phyloP scores from a whole-genome alignment of 768 basidiomycete species.

The Lentinula sp. region DNA sequence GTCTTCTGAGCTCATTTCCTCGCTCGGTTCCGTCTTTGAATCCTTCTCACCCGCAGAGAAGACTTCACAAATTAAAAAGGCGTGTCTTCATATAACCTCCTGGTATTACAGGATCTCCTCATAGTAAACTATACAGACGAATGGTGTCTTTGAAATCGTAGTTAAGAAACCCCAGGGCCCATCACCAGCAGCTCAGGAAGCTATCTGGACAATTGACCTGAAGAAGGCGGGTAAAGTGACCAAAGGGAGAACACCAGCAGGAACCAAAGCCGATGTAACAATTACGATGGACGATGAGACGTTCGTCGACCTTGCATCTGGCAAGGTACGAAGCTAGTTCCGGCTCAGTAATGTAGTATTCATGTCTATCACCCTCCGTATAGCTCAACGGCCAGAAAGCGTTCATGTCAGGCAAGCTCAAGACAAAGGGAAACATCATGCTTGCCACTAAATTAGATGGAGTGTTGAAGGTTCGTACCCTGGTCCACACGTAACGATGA shows the following conservation, averaged over 20 bases:
- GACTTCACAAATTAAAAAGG: slow-evolving; percentile 72
- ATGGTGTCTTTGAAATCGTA: slow-evolving; percentile 82
- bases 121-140: slow-evolving; percentile 43
- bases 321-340: slow-evolving; percentile 45
- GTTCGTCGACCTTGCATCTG: slow-evolving; percentile 62
- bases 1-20: slow-evolving; percentile 63
- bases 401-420: slow-evolving; percentile 93
- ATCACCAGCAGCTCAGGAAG: slow-evolving; percentile 36
- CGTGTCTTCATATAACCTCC: slow-evolving; percentile 15
- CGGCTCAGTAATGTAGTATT: background rate
- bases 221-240: slow-evolving; percentile 78
- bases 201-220: slow-evolving; percentile 87
- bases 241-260: slow-evolving; percentile 53
- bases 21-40: slow-evolving; percentile 46
- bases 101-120: background rate
- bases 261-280: slow-evolving; percentile 78
- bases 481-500: background rate
- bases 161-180: slow-evolving; percentile 63
- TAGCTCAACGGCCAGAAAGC: slow-evolving; percentile 90
- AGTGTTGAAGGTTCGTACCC: slow-evolving; percentile 63
- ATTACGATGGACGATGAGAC: slow-evolving; percentile 75
- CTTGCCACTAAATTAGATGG: slow-evolving; percentile 85
- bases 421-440: slow-evolving; percentile 91
- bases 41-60: slow-evolving; percentile 55
- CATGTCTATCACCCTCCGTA: background rate